phyloP scores from a whole-genome alignment of 768 basidiomycete species.

The Rhodocollybia butyracea region DNA sequence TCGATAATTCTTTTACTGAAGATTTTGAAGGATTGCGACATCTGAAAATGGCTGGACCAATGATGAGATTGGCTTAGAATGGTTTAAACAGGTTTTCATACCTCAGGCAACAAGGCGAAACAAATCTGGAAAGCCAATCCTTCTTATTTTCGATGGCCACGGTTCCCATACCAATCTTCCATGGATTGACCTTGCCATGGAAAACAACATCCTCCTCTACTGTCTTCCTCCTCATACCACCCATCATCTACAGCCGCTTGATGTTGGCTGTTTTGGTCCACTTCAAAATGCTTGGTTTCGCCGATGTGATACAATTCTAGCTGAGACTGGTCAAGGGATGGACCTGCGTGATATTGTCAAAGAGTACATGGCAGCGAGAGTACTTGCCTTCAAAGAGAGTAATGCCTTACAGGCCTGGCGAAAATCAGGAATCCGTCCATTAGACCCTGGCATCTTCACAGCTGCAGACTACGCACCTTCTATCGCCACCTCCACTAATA shows the following conservation, averaged over 20 bases:
- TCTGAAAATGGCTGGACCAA: constrained; percentile 43
- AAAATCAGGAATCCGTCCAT: constrained; percentile 23
- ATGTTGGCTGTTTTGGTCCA: constrained; percentile 37
- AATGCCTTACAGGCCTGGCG: constrained; percentile 19
- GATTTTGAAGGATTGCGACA: constrained; percentile 30
- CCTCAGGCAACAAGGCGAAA: constrained; percentile 27
- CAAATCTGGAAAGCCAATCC: constrained; percentile 23
- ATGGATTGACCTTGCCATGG: constrained; percentile 21
- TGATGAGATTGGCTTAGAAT: constrained; percentile 29
- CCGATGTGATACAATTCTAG: constrained; percentile 18
- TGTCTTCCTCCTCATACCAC: constrained; percentile 38
- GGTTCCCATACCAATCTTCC: constrained; percentile 30
- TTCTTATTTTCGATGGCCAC: constrained; percentile 44
- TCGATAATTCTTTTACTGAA: too few species aligned
- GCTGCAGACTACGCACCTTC: constrained; percentile 23
- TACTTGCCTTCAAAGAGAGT: constrained; percentile 9
- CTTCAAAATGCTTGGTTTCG: constrained; percentile 25
- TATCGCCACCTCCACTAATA: constrained; percentile 12
- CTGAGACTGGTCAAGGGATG: constrained; percentile 21
- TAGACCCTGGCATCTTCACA: constrained; percentile 22
- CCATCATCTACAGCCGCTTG: constrained; percentile 38
- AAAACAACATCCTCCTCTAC: constrained; percentile 28
- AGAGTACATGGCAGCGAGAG: constrained; percentile 24
- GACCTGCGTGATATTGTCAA: constrained; percentile 20
- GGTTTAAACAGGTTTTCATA: background rate